Base-by-base conservation (phyloP, 108 stramenopile genomes). In the Pelagomonas calceolata region DNA sequence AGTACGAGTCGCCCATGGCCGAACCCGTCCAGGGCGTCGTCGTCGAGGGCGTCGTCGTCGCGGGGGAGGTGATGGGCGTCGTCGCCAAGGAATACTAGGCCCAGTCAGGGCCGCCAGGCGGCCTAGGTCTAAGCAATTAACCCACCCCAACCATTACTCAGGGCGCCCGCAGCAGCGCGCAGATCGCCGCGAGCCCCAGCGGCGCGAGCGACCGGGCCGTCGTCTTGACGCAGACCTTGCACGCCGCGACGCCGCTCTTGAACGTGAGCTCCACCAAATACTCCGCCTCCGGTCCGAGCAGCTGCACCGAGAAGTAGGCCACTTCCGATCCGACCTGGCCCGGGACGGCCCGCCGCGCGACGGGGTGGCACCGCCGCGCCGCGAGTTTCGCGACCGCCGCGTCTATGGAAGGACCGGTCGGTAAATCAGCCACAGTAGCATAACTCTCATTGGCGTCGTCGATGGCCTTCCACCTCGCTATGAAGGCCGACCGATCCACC, bases 211-310 rank as follows among this genome's bases (percentile, higher is more conserved):
- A 67, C 68, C 87, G 68, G 66, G 84, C 79, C 72, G 90, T 85
- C 0, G 91, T 90, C 83, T 90, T 92, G 70, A 97, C 77, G 73
- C 92, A 92, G 70, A 97, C 79, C 86, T 97, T 97, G 78, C 84
- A 86, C 14, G 90, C 92, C 78, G 87, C 87, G 66, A 94, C 84
- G 9, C 94, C 95, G 64, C 85, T 76, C 80, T 93, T 94, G 85
- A 94, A 94, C 63, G 92, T 97, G 60, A 97, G 84, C 71, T 97
- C 95, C 5, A 90, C 85, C 73, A 94, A 78, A 75, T 92, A 92
- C 16, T 39, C 18, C 21, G 18, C 21, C 60, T 79, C 82, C 85
- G 85, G 86, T 14, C 81, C 84, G 26, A 90, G 88, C 64, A 90
- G 93, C 45, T 82, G 77, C 86, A 89, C 88, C 46, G 81, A 86